Evolutionary conservation across 345 rosid species (phyloP).

Genomic region (Linum lewisii): DNA sequence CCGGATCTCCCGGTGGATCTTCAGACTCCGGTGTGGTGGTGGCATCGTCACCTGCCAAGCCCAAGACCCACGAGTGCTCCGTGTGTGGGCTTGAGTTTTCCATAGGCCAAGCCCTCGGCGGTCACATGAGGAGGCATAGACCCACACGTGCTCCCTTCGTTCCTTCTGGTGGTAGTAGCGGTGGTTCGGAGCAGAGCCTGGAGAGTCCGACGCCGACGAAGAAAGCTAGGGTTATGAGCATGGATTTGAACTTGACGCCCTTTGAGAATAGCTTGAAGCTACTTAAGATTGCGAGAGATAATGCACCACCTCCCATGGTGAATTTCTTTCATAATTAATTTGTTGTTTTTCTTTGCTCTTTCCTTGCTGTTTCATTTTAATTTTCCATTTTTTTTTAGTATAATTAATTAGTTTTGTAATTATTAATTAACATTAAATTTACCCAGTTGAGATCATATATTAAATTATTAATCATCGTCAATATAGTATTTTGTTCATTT

Average conservation of each 20-base stretch:
- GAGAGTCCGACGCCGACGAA: background rate
- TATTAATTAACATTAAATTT: too few species aligned
- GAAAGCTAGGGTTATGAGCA: background rate
- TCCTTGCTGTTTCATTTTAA: background rate
- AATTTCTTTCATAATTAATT: background rate
- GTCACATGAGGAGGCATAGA: constrained; percentile 10
- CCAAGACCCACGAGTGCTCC: constrained; percentile 5
- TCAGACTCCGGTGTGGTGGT: background rate
- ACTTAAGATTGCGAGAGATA: background rate
- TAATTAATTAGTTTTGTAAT: too few species aligned
- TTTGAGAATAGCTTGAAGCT: background rate
- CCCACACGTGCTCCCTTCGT: background rate
- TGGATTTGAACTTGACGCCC: constrained; percentile 1
- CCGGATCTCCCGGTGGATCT: background rate
- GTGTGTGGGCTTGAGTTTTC: constrained; percentile 6
- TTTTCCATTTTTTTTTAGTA: too few species aligned
- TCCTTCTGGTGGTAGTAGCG: background rate
- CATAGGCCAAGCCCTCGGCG: constrained; percentile 8
- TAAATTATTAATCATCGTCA: too few species aligned
- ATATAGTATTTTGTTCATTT: too few species aligned
- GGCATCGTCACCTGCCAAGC: background rate
- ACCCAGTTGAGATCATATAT: background rate
- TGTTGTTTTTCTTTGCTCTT: too few species aligned
- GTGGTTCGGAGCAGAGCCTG: background rate
- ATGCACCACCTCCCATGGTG: constrained; percentile 1